These are phyloP conservation scores for Cornus suecica DNA, from an alignment of 148 eudicot genomes.

Conservation along the genomic window DNA sequence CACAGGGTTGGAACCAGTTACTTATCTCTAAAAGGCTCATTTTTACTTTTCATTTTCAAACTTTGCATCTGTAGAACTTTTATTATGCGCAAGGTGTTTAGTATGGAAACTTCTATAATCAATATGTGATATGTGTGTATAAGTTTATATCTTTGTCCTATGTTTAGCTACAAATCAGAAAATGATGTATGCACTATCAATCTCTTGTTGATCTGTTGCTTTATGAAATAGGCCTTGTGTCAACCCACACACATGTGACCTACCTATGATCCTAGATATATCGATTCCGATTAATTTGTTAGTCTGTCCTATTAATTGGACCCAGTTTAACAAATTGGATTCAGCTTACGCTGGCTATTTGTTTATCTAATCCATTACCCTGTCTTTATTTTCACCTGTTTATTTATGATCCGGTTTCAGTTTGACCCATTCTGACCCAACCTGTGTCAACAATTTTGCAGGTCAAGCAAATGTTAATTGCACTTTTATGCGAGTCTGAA, in stretches of 20 bases:
- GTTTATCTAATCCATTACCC: no score
- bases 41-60: no score
- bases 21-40: background rate
- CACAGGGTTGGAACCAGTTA: background rate
- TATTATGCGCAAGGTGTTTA: background rate
- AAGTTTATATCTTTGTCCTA: background rate
- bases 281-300: no score
- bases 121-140: background rate
- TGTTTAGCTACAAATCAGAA: background rate
- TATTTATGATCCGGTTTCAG: no score
- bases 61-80: background rate
- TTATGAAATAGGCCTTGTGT: no score
- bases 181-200: background rate
- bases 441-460: conserved; percentile 23
- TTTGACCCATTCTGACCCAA: no score
- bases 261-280: no score
- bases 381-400: no score
- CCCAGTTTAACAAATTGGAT: no score
- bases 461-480: conserved; percentile 98
- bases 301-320: no score
- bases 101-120: background rate
- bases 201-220: background rate
- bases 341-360: no score
- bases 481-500: conserved; percentile 84
- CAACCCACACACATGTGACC: no score